Conservation (phyloP, 768 basidiomycete genomes). For the Daedalea quercina region DNA sequence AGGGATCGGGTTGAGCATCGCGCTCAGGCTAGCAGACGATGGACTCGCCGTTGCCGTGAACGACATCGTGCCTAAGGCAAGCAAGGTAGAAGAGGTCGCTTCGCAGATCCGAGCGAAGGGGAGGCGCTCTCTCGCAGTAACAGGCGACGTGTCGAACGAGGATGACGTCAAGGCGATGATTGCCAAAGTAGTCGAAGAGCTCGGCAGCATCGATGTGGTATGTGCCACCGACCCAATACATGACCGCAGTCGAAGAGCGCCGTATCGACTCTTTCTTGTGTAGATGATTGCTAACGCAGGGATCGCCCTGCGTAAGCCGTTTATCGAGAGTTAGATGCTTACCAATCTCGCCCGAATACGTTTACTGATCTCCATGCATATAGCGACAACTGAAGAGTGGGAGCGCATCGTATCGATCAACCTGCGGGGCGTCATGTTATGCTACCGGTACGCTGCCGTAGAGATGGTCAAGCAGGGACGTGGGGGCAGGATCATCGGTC, state of each 20-base stretch:
- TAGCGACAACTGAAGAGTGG: constrained; percentile 8
- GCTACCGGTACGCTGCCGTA: constrained; percentile 31
- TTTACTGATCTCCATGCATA: neutral
- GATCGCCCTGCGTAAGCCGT: constrained; percentile 10
- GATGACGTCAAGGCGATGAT: constrained; percentile 36
- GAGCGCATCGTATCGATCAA: constrained; percentile 24
- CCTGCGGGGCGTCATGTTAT: constrained; percentile 27
- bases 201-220: constrained; percentile 44
- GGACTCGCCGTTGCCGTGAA: constrained; percentile 19
- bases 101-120: constrained; percentile 14
- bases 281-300: constrained; percentile 25
- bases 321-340: constrained; percentile 12
- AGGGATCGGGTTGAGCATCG: constrained; percentile 23
- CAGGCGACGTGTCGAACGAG: constrained; percentile 38
- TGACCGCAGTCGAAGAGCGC: no score
- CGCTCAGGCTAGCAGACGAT: constrained; percentile 18
- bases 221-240: constrained; percentile 9
- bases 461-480: constrained; percentile 35
- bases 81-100: constrained; percentile 10
- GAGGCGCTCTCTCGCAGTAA: constrained; percentile 17
- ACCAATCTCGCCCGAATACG: no score
- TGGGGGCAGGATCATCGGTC: constrained; percentile 34
- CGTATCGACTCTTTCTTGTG: no score
- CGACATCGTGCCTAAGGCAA: constrained; percentile 14
- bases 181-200: constrained; percentile 14